Percentiles rank a stretch among this genome's conserved stretches.
Evolutionary conservation across 2,329 filamentous ascomycete genomes (phyloP).

Genomic region (Leptographium lundbergii): DNA sequence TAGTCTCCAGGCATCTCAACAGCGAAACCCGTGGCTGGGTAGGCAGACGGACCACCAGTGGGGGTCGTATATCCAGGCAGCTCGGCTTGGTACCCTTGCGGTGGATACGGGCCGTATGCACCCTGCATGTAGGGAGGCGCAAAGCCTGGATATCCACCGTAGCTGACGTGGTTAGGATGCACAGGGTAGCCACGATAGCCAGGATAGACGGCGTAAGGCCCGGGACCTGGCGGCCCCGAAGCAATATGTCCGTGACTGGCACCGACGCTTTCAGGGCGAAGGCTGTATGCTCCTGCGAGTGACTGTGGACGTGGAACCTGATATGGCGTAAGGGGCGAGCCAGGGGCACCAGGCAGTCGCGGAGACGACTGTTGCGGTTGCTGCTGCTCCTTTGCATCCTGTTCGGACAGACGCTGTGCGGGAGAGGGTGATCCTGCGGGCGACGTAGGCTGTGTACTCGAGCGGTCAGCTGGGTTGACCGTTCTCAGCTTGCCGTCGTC

Average conservation of each 20-base stretch:
- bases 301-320: slow-evolving; percentile 27
- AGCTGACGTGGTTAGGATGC: slow-evolving; percentile 1
- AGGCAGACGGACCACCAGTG: neutral
- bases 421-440: slow-evolving; percentile 13
- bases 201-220: neutral
- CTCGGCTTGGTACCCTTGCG: slow-evolving; percentile 18
- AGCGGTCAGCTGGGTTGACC: slow-evolving; percentile 38
- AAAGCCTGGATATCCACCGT: slow-evolving; percentile 9
- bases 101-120: slow-evolving; percentile 8
- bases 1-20: slow-evolving; percentile 36
- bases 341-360: slow-evolving; percentile 3
- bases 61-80: slow-evolving; percentile 19
- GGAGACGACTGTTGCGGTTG: slow-evolving; percentile 9
- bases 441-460: slow-evolving; percentile 14
- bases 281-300: slow-evolving; percentile 16
- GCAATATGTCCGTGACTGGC: slow-evolving; percentile 14
- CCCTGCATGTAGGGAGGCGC: slow-evolving; percentile 9
- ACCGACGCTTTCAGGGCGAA: slow-evolving; percentile 18
- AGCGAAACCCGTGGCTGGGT: slow-evolving; percentile 3
- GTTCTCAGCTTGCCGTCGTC: slow-evolving; percentile 51
- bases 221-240: neutral
- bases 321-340: slow-evolving; percentile 20
- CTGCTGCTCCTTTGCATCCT: slow-evolving; percentile 10
- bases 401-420: neutral
- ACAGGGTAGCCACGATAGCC: slow-evolving; percentile 3